Evolutionary conservation across 768 basidiomycete species (phyloP), one percentile per base, ranked within the genome.

Genomic region (Phanerochaete sordida): DNA sequence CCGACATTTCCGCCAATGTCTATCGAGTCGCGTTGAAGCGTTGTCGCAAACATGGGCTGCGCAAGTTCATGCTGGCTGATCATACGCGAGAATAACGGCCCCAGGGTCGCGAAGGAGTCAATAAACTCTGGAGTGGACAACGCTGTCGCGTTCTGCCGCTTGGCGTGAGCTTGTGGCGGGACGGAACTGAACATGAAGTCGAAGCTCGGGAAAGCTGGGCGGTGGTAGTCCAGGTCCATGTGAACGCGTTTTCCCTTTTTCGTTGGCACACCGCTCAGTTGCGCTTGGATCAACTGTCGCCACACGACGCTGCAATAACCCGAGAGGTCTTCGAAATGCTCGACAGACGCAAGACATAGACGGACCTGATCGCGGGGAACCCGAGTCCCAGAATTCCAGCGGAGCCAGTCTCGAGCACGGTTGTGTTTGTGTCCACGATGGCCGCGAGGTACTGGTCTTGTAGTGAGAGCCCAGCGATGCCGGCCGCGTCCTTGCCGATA

Each of bases 301-400:
- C 69, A 70, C 48, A 68, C 65, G 16, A 67, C 59, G 51, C 69
- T 70, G 39, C 39, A 43, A 33, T 28, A 50, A 2, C 24, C 48
- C 4, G 16, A 26, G 24, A 50, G 50, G 30, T 50, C 6, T 37
- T 56, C 24, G 16, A 24, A n/a, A 56, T 21, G 30, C 19, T 16
- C 11, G 26, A 27, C 24, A 16, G 39, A 43, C 19, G 24, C 28
- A 27, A 13, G 50, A 51, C 33, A 13, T 33, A 33, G 15, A 56
- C 66, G 12, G 12, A 87, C 88, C 88, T 90, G 62, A 86, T 87
- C 15, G 82, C 68, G 2, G 90, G 88, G 63, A 91, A 91, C 0
- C 91, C 90, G 11, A 91, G 75, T 0, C 90, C 90, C 58, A 91
- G 79, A 44, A 91, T 89, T 2, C 89, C 90, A 16, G 81, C 78